Conservation (phyloP, 352 stramenopile genomes). For the Pythium insidiosum region DNA sequence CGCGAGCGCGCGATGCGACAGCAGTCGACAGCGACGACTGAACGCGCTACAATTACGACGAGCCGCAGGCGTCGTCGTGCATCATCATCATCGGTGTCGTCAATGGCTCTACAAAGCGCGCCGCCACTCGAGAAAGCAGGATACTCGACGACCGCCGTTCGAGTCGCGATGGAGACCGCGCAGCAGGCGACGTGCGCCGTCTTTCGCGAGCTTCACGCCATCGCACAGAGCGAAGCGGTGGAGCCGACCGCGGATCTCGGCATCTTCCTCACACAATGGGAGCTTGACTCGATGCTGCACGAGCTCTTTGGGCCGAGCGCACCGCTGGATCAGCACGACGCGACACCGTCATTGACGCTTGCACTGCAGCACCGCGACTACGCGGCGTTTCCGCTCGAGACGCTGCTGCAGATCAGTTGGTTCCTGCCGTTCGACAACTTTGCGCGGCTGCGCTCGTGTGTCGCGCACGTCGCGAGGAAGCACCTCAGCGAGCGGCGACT, state of each 20-base stretch:
- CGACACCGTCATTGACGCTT: not conserved
- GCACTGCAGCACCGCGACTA: conserved; percentile 12
- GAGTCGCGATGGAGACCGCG: conserved; percentile 45
- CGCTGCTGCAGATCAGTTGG: conserved; percentile 45
- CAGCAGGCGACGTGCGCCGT: conserved; percentile 28
- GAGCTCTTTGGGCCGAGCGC: conserved; percentile 31
- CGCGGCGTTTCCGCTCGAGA: conserved; percentile 6
- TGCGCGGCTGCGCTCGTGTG: conserved; percentile 24
- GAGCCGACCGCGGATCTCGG: conserved; percentile 12
- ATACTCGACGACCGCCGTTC: conserved; percentile 36
- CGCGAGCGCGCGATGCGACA: too few species aligned
- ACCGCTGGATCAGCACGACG: too few species aligned
- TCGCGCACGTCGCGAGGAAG: conserved; percentile 46
- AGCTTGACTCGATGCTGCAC: conserved; percentile 35
- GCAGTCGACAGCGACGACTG: too few species aligned
- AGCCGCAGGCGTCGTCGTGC: not conserved
- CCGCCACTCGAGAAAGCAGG: conserved; percentile 31
- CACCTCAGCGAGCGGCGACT: conserved; percentile 49
- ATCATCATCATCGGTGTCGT: not conserved
- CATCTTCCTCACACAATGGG: conserved; percentile 45
- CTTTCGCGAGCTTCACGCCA: conserved; percentile 32
- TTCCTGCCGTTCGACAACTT: conserved; percentile 58
- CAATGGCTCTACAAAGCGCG: conserved; percentile 4
- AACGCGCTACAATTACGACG: too few species aligned
- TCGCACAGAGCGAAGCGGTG: conserved; percentile 11